phyloP scores from a whole-genome alignment of 768 basidiomycete genomes.

The Kockovaella imperatae region DNA sequence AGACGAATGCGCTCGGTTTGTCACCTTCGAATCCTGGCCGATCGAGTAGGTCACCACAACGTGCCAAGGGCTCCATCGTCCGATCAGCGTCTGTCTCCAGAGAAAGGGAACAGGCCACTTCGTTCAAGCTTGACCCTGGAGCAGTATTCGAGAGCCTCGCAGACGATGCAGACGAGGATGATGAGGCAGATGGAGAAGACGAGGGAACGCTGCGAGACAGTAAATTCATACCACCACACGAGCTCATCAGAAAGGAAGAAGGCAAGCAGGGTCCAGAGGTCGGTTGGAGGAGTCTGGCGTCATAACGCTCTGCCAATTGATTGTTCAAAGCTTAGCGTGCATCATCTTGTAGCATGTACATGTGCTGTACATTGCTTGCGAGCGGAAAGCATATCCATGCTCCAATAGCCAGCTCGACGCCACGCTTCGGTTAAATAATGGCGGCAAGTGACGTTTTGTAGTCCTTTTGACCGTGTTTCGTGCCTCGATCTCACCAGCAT shows the following conservation, averaged over 20 bases:
- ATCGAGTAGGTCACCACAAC: not conserved
- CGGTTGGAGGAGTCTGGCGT: conserved; percentile 36
- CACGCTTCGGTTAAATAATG: no score
- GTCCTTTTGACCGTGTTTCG: no score
- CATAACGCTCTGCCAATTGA: no score
- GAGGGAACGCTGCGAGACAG: conserved; percentile 28
- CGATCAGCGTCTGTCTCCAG: conserved; percentile 23
- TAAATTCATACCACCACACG: conserved; percentile 40
- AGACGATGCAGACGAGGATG: conserved; percentile 21
- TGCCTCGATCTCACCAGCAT: no score
- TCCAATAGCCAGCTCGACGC: no score
- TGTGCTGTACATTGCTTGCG: no score
- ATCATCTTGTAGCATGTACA: no score
- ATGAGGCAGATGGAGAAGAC: conserved; percentile 21
- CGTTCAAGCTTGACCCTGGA: conserved; percentile 38
- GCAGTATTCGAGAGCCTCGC: conserved; percentile 32
- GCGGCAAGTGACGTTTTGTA: no score
- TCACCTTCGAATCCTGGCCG: conserved; percentile 3
- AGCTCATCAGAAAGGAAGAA: conserved; percentile 23
- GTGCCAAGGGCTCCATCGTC: not conserved
- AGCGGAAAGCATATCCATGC: no score
- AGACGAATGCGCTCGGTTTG: conserved; percentile 19
- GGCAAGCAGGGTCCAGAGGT: conserved; percentile 13
- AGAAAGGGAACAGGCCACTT: conserved; percentile 21
- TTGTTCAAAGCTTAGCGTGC: no score